Evolutionary conservation across 2,329 filamentous ascomycete genomes (phyloP), one percentile per base, ranked within the genome.

Genomic region (Hymenoscyphus salicellus): DNA sequence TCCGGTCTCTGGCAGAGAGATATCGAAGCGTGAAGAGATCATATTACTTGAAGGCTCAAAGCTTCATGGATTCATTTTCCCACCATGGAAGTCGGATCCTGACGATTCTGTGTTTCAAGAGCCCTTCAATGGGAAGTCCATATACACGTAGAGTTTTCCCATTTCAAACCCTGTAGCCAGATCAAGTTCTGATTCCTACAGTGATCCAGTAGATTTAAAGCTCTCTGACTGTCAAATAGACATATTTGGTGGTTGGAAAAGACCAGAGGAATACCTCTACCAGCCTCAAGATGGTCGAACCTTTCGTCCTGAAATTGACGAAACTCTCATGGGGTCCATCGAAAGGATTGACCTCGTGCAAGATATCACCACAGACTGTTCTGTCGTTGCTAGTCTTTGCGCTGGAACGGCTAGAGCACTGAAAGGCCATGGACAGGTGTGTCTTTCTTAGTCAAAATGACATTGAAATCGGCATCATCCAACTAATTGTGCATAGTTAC

Each of bases 341-440:
- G 78, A 82, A 8, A 82, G 84, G 16, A 87, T 91, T 66, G 94
- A 99, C 77, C 84, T 99, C 7, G 93, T 97, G 2, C 95, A 99
- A 77, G 95, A 99, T 77, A 88, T 96, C 65, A 93, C 94, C 5
- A 96, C 94, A 0, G 95, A 99, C 76, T 99, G 95, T 75, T 98
- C 95, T 1, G 94, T 99, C 3, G 94, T 99, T 32, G 95, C 95
- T 17, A 97, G 95, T 75, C 83, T 99, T 5, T 97, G 93, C 75
- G 93, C 93, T 30, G 89, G 86, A 28, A 88, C 89, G 66, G 88
- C 88, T 49, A 84, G 91, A 68, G 83, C 88, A 8, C 84, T 88
- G 66, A 87, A 87, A 20, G 89, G 89, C 1, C 84, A 89, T 76
- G 82, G 84, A 43, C 87, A 88, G 76, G 90, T 92, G 80, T 26